A percentile compares a stretch with the other conserved stretches of the same genome.
These are phyloP conservation scores for Monosporascus sp. DNA, from an alignment of 2,329 filamentous ascomycete genomes.

Conservation along the genomic window DNA sequence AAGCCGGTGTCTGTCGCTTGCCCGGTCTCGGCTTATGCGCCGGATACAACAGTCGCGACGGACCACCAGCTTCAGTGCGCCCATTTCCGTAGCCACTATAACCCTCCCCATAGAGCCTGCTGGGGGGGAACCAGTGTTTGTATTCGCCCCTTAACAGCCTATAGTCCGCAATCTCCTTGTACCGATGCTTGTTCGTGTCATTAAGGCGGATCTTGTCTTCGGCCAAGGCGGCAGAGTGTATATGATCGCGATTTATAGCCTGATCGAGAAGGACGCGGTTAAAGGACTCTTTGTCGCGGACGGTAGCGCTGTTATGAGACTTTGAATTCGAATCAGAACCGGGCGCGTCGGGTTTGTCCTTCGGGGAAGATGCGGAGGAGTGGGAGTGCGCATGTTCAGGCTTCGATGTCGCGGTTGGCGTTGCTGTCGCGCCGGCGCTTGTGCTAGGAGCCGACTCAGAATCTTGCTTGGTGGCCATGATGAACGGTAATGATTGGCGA, in stretches of 20 bases:
- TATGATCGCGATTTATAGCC: conserved; percentile 48
- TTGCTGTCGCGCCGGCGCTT: conserved; percentile 13
- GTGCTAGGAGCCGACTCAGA: conserved; percentile 18
- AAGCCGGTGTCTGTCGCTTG: conserved; percentile 65
- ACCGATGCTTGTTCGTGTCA: conserved; percentile 57
- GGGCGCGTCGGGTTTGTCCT: conserved; percentile 26
- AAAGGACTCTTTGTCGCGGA: conserved; percentile 54
- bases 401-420: conserved; percentile 20
- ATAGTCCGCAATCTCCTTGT: conserved; percentile 67
- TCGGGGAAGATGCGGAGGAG: conserved; percentile 26
- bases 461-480: conserved; percentile 27
- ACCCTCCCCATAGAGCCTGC: conserved; percentile 63
- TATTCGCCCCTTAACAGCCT: conserved; percentile 52
- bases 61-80: conserved; percentile 66
- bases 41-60: conserved; percentile 74
- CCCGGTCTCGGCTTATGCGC: conserved; percentile 70
- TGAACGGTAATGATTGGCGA: neutral
- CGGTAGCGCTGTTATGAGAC: conserved; percentile 17
- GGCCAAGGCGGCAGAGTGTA: conserved; percentile 48
- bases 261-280: conserved; percentile 49
- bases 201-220: conserved; percentile 49
- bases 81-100: conserved; percentile 90
- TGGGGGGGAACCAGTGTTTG: conserved; percentile 51
- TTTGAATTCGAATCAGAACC: conserved; percentile 18
- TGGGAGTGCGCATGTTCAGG: conserved; percentile 18